These are phyloP conservation scores for Colletotrichum chrysophilum DNA, from an alignment of 2,329 filamentous ascomycete genomes.

Conservation along the genomic window DNA sequence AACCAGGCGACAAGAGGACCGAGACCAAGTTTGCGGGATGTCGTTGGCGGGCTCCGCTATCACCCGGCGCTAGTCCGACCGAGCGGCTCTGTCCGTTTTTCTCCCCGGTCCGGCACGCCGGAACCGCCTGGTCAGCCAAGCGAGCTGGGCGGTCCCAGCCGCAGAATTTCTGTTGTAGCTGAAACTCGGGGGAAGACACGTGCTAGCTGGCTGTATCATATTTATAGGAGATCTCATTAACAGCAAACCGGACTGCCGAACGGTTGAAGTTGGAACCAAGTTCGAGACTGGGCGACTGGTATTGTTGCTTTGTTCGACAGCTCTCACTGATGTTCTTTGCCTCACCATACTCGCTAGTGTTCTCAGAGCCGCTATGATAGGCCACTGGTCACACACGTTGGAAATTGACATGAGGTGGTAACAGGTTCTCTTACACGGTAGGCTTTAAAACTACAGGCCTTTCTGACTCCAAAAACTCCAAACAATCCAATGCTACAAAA, in stretches of 20 bases:
- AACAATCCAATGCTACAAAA: neutral
- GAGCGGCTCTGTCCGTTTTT: neutral
- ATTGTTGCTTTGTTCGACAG: neutral
- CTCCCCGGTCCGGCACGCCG: neutral
- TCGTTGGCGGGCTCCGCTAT: slow-evolving; percentile 13
- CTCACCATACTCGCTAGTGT: neutral
- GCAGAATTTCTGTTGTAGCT: neutral
- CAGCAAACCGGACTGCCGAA: neutral
- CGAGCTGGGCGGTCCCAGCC: neutral
- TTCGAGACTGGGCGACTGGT: neutral
- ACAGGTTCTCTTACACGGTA: neutral
- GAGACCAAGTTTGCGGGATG: neutral
- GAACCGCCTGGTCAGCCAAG: neutral
- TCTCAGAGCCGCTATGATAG: neutral
- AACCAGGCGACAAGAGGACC: neutral
- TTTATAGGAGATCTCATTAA: neutral
- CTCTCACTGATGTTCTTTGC: neutral
- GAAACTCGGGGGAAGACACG: neutral
- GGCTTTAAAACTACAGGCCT: neutral
- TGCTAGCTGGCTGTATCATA: neutral
- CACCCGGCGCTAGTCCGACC: neutral
- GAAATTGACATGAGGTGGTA: neutral
- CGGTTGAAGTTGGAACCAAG: neutral
- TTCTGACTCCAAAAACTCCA: neutral
- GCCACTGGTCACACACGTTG: neutral